These are phyloP conservation scores for Fusarium nisikadoi DNA, from an alignment of 2,329 filamentous ascomycete species.

Conservation along the genomic window DNA sequence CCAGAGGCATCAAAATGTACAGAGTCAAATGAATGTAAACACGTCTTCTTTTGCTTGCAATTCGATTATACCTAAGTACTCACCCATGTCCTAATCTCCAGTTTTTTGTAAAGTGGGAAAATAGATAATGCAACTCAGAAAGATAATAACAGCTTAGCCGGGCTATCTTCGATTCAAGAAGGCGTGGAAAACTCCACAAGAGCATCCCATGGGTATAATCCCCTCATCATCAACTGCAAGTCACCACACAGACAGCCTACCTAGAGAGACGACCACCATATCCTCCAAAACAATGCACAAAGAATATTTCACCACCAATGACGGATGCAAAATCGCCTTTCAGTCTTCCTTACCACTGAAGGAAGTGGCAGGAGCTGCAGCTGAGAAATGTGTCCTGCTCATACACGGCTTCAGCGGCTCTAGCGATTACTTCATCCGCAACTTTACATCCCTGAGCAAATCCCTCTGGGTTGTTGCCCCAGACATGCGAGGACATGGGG, in stretches of 20 bases:
- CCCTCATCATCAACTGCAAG: neutral
- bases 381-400: slow-evolving; percentile 37
- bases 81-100: neutral
- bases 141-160: neutral
- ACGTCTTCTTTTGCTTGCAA: neutral
- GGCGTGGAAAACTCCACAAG: neutral
- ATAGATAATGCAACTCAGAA: neutral
- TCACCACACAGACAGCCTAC: neutral
- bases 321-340: slow-evolving; percentile 41
- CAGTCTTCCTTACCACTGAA: slow-evolving; percentile 37
- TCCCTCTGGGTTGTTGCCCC: slow-evolving; percentile 41
- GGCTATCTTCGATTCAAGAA: neutral
- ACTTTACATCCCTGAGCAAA: slow-evolving; percentile 33
- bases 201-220: neutral
- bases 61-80: neutral
- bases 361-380: slow-evolving; percentile 1
- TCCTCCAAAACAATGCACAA: slow-evolving; percentile 28
- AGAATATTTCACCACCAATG: slow-evolving; percentile 34
- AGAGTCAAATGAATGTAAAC: neutral
- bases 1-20: too few species aligned
- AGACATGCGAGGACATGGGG: slow-evolving; percentile 44
- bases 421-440: slow-evolving; percentile 43
- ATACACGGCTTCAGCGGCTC: slow-evolving; percentile 47
- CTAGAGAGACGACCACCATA: neutral
- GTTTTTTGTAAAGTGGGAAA: neutral